These are phyloP conservation scores for Leccinum uliginosum DNA, from an alignment of 768 basidiomycete genomes.

Conservation along the genomic window DNA sequence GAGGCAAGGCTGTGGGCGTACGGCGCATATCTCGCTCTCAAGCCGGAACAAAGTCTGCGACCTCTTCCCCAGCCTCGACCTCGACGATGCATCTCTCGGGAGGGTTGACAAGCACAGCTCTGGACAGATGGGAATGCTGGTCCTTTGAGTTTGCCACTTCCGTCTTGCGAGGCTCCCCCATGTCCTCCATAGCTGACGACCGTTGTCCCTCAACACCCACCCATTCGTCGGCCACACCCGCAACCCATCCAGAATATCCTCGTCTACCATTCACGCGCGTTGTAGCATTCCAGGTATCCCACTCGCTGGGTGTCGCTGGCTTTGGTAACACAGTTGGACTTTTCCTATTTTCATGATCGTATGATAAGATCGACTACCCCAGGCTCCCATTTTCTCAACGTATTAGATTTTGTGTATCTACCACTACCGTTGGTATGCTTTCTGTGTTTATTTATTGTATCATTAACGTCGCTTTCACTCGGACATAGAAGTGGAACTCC, in stretches of 20 bases:
- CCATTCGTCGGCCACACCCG: neutral
- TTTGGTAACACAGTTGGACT: constrained; percentile 64
- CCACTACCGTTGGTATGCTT: constrained; percentile 8
- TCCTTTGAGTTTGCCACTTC: constrained; percentile 57
- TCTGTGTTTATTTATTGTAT: constrained; percentile 24
- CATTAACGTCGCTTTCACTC: constrained; percentile 7
- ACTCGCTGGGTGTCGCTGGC: constrained; percentile 57
- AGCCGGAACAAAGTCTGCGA: constrained; percentile 26
- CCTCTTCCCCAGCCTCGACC: constrained; percentile 11
- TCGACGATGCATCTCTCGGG: constrained; percentile 7
- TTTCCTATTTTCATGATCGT: constrained; percentile 24
- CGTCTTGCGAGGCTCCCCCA: constrained; percentile 44
- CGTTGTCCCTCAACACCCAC: constrained; percentile 7
- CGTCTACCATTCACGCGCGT: constrained; percentile 81
- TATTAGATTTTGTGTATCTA: constrained; percentile 17
- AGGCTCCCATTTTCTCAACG: neutral
- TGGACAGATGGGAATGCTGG: constrained; percentile 87
- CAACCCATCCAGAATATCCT: constrained; percentile 32
- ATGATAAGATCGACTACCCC: neutral
- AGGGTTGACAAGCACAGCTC: constrained; percentile 57
- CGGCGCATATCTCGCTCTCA: constrained; percentile 55
- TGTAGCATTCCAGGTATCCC: constrained; percentile 49
- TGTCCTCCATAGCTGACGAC: constrained; percentile 42
- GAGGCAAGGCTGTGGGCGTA: constrained; percentile 60
- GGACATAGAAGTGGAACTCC: neutral